Conservation (phyloP, 2,329 filamentous ascomycete genomes). For the Grosmannia serpens region DNA sequence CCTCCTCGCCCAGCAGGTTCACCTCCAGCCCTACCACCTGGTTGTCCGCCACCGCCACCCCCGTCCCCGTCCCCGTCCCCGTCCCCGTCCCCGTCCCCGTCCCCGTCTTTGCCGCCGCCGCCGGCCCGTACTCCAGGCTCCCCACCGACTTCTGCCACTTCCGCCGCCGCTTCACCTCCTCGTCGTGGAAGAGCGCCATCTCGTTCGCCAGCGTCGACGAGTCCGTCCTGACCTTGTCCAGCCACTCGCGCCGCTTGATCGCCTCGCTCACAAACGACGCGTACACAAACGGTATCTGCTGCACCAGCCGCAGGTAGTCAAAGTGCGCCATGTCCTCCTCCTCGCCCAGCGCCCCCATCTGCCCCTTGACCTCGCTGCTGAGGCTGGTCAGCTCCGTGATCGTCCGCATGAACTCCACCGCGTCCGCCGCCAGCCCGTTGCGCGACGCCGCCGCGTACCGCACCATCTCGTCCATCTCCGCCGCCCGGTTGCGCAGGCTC, state of each 20-base stretch:
- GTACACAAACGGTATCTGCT: slow-evolving; percentile 79
- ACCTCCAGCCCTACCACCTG: slow-evolving; percentile 71
- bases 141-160: slow-evolving; percentile 86
- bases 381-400: slow-evolving; percentile 71
- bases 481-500: slow-evolving; percentile 40
- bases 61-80: not conserved
- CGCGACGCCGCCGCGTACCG: slow-evolving; percentile 51
- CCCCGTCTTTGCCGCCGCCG: slow-evolving; percentile 11
- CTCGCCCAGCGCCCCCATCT: slow-evolving; percentile 59
- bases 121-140: slow-evolving; percentile 49
- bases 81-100: not conserved
- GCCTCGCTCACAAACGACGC: slow-evolving; percentile 81
- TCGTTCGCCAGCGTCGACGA: slow-evolving; percentile 84
- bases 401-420: slow-evolving; percentile 64
- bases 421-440: slow-evolving; percentile 54
- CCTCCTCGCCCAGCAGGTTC: slow-evolving; percentile 68
- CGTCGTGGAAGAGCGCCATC: slow-evolving; percentile 82
- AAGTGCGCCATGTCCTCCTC: slow-evolving; percentile 71
- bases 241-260: slow-evolving; percentile 79
- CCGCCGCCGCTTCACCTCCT: slow-evolving; percentile 76
- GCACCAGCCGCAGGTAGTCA: slow-evolving; percentile 66
- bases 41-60: slow-evolving; percentile 38
- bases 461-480: slow-evolving; percentile 51
- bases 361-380: slow-evolving; percentile 59
- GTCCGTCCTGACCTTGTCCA: slow-evolving; percentile 78